phyloP scores from a whole-genome alignment of 2,329 filamentous ascomycete species.

The Catunica adiposa region DNA sequence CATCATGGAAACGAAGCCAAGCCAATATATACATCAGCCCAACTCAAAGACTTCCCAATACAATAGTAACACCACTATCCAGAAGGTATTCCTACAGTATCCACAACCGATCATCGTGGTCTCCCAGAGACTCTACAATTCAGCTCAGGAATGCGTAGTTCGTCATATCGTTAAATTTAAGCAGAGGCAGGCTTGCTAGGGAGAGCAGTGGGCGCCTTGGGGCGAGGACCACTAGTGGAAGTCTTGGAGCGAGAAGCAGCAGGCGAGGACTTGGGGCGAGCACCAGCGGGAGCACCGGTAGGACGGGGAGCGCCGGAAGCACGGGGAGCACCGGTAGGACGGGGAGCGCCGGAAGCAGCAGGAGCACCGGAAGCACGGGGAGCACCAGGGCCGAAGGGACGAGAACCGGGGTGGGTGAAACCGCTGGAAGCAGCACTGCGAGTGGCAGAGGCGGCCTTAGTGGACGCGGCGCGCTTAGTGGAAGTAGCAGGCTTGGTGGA shows the following conservation, averaged over 20 bases:
- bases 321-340: constrained; percentile 6
- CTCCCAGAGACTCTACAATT: too few species aligned
- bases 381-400: background rate
- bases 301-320: background rate
- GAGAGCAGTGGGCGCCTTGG: constrained; percentile 1
- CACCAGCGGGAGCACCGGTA: constrained; percentile 5
- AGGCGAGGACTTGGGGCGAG: background rate
- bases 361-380: constrained; percentile 7
- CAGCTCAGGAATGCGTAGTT: background rate
- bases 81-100: too few species aligned
- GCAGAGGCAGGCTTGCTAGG: constrained; percentile 6
- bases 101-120: too few species aligned
- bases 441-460: background rate
- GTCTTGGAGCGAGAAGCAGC: background rate
- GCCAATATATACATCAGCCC: constrained; percentile 2
- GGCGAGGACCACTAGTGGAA: background rate
- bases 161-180: background rate
- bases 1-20: constrained; percentile 7
- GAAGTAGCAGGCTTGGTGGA: too few species aligned
- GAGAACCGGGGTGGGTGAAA: background rate
- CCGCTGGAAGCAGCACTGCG: background rate
- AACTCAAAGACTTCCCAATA: background rate
- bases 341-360: background rate
- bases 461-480: too few species aligned
- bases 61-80: too few species aligned